phyloP scores from a whole-genome alignment of 2,329 filamentous ascomycete genomes.

The Parafenestella ontariensis region DNA sequence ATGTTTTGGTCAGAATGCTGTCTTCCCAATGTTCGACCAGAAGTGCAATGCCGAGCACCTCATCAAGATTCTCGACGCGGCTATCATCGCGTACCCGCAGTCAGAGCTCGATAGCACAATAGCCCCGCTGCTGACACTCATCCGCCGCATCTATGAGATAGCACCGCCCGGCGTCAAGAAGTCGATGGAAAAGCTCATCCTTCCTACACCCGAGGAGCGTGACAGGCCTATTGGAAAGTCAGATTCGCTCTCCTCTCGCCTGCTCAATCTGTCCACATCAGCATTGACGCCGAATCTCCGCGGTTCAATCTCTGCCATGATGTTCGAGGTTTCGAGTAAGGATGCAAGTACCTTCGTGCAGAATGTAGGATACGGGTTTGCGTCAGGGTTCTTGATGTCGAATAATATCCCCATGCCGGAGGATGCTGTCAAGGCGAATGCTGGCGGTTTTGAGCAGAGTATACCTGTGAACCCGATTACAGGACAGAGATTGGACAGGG shows the following conservation, averaged over 20 bases:
- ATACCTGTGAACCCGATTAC: conserved; percentile 80
- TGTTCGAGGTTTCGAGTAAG: conserved; percentile 86
- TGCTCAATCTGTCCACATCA: conserved; percentile 80
- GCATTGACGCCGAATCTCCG: conserved; percentile 74
- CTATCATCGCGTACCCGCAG: conserved; percentile 69
- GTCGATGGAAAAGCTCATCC: conserved; percentile 69
- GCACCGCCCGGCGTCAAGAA: conserved; percentile 69
- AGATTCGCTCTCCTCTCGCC: conserved; percentile 73
- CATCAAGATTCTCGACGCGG: conserved; percentile 72
- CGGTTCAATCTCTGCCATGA: conserved; percentile 75
- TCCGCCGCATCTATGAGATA: conserved; percentile 73
- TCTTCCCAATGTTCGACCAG: conserved; percentile 71
- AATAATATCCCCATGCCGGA: conserved; percentile 81
- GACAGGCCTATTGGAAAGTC: conserved; percentile 78
- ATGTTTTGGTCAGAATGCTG: conserved; percentile 54
- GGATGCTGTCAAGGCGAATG: conserved; percentile 65
- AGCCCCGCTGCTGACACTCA: conserved; percentile 75
- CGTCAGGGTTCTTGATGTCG: conserved; percentile 86
- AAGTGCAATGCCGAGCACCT: conserved; percentile 69
- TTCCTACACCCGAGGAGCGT: conserved; percentile 80
- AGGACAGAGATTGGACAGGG: conserved; percentile 77
- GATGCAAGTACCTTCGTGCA: conserved; percentile 81
- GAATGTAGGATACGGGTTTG: conserved; percentile 94
- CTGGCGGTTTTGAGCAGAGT: conserved; percentile 37
- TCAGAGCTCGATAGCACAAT: conserved; percentile 75